Evolutionary conservation across 768 basidiomycete species (phyloP).

Genomic region (Phanerochaete carnosa): DNA sequence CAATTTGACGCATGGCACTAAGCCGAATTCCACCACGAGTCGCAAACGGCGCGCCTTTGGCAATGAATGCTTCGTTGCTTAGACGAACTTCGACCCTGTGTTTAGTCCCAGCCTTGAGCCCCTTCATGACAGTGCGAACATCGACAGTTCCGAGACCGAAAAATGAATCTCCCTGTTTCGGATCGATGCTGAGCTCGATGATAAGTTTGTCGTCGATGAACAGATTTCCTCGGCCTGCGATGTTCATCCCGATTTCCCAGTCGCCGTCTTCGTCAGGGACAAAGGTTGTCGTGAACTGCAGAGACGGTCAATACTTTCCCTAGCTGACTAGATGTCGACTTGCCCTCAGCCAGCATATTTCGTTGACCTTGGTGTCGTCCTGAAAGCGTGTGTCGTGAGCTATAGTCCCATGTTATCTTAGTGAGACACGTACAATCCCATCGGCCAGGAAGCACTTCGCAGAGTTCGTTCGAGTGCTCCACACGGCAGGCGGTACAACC

Average conservation of each 20-base stretch:
- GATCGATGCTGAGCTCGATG: conserved; percentile 42
- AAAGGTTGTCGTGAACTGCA: conserved; percentile 41
- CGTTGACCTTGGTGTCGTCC: conserved; percentile 40
- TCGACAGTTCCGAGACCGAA: conserved; percentile 44
- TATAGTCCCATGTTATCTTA: neutral
- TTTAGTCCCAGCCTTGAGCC: conserved; percentile 38
- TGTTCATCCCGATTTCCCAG: conserved; percentile 45
- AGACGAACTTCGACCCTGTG: conserved; percentile 34
- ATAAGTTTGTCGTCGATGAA: conserved; percentile 47
- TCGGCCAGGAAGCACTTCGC: conserved; percentile 39
- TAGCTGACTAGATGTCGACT: conserved; percentile 14
- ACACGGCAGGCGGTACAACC: conserved; percentile 25
- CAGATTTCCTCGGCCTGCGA: conserved; percentile 44
- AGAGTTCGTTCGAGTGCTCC: conserved; percentile 36
- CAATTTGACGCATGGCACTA: conserved; percentile 24
- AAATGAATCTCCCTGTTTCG: conserved; percentile 35
- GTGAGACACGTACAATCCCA: conserved; percentile 33
- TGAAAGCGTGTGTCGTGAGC: conserved; percentile 8
- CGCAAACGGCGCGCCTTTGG: conserved; percentile 29
- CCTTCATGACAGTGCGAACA: conserved; percentile 31
- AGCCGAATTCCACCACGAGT: conserved; percentile 17
- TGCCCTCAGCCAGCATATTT: conserved; percentile 40
- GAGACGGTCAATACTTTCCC: neutral
- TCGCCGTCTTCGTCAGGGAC: conserved; percentile 50
- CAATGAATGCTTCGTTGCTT: conserved; percentile 21